phyloP scores from a whole-genome alignment of 139 green algal genomes.

The Picochlorum costavermella region DNA sequence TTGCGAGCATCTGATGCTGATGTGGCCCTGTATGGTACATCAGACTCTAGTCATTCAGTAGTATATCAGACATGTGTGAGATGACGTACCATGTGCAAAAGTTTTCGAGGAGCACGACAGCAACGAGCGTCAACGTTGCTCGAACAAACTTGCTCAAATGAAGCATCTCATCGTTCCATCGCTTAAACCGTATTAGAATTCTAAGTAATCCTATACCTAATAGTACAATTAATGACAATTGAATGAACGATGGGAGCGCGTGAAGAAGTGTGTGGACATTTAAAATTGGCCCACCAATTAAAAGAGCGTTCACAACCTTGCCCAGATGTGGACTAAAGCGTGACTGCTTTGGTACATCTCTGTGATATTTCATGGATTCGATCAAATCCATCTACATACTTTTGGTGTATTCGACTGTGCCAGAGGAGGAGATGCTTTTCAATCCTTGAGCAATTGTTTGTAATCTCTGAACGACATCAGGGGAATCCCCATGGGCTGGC shows the following conservation, averaged over 20 bases:
- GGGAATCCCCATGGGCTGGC: no score
- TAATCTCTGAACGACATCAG: no score
- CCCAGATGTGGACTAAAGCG: neutral
- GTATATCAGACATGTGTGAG: neutral
- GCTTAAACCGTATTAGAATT: conserved; percentile 37
- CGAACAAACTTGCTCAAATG: conserved; percentile 37
- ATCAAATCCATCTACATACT: conserved; percentile 1
- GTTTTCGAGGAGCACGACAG: conserved; percentile 53
- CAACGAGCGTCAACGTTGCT: conserved; percentile 42
- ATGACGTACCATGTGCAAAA: conserved; percentile 36
- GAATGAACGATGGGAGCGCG: conserved; percentile 3
- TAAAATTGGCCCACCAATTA: conserved; percentile 7
- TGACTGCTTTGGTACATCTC: neutral
- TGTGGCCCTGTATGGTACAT: conserved; percentile 29
- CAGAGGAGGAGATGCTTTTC: no score
- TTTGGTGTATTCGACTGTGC: no score
- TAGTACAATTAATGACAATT: conserved; percentile 14
- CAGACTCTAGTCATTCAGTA: conserved; percentile 20
- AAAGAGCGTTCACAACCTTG: neutral
- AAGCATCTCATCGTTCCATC: conserved; percentile 51
- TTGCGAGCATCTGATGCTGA: conserved; percentile 57
- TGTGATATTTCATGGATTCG: neutral
- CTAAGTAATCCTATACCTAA: conserved; percentile 22
- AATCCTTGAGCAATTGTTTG: no score
- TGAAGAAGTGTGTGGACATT: neutral